Percentiles rank a stretch among this genome's conserved stretches.
These are phyloP conservation scores for Acacia pycnantha DNA, from an alignment of 331 rosid species.

Conservation along the genomic window DNA sequence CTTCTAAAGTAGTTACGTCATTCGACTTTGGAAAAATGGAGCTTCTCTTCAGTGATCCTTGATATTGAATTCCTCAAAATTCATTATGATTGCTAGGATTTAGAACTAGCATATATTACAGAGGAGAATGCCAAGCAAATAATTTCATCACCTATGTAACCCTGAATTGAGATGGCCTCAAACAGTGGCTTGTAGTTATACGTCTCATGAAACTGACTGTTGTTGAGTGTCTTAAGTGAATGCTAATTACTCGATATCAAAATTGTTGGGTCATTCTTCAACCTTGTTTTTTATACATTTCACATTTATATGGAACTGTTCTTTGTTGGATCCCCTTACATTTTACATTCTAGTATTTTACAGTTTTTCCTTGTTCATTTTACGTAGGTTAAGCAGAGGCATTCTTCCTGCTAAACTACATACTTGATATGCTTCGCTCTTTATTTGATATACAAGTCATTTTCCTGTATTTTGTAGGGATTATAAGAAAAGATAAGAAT, in stretches of 20 bases:
- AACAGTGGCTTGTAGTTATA: background rate
- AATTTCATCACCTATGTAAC: background rate
- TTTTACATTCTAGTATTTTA: background rate
- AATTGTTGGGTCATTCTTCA: background rate
- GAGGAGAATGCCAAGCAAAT: background rate
- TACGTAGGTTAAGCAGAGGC: constrained; percentile 33
- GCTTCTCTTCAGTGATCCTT: background rate
- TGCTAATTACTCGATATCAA: background rate
- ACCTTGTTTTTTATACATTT: background rate
- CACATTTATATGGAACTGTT: background rate
- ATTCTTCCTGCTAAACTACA: constrained; percentile 7
- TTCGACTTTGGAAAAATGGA: background rate
- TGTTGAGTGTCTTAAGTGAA: background rate
- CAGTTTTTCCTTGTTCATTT: constrained; percentile 17
- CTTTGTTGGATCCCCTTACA: background rate
- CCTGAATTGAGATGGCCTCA: background rate
- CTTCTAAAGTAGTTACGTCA: background rate
- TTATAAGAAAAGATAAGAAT: background rate
- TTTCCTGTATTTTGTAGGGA: background rate
- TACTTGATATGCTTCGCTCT: background rate
- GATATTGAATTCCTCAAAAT: background rate
- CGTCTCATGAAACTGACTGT: background rate
- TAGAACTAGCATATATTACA: background rate
- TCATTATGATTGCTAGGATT: background rate
- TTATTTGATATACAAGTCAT: background rate